phyloP scores from a whole-genome alignment of 176 grass and related monocot genomes.

The Zoysia japonica region DNA sequence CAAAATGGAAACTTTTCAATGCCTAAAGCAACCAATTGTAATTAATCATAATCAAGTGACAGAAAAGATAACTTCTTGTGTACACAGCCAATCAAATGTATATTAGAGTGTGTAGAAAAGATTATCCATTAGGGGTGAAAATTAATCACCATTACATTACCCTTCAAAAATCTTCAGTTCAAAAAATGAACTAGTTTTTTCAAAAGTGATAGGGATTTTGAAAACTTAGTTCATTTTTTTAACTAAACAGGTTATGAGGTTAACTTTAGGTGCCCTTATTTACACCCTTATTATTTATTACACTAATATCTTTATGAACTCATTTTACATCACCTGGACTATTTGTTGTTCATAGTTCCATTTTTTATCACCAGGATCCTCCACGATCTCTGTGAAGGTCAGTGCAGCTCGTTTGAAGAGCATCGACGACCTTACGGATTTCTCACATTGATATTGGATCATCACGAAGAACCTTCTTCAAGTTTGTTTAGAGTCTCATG shows the following conservation, averaged over 20 bases:
- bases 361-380: conserved; percentile 22
- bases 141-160: too few species aligned
- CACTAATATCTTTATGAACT: conserved; percentile 7
- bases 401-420: conserved; percentile 51
- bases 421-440: conserved; percentile 41
- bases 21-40: background rate
- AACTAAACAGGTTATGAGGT: too few species aligned
- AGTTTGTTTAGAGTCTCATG: conserved; percentile 27
- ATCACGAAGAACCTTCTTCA: conserved; percentile 7
- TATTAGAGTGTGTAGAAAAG: background rate
- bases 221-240: too few species aligned
- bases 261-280: too few species aligned
- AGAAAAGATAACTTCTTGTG: background rate
- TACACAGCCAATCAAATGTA: background rate
- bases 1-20: conserved; percentile 1
- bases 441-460: conserved; percentile 44
- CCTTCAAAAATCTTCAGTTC: too few species aligned
- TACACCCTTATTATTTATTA: background rate
- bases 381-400: conserved; percentile 48
- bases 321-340: background rate
- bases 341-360: background rate
- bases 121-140: too few species aligned
- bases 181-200: too few species aligned
- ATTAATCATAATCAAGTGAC: background rate
- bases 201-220: too few species aligned